phyloP scores from a whole-genome alignment of 139 green algal species.

The Chlamydomonas schloesseri region DNA sequence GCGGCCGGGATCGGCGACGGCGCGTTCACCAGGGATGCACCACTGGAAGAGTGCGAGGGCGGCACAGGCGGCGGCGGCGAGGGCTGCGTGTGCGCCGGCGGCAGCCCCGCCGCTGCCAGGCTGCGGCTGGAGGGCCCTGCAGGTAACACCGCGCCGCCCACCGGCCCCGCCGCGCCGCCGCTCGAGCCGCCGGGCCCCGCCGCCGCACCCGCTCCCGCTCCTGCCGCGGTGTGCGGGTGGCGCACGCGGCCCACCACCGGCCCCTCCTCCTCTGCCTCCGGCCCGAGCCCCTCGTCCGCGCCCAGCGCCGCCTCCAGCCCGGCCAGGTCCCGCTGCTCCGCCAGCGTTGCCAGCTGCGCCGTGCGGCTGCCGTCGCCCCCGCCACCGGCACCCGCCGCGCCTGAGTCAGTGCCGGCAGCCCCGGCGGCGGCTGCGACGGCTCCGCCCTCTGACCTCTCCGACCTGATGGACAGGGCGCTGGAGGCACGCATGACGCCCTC shows the following conservation, averaged over 20 bases:
- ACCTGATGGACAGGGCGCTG: no score
- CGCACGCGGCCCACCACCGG: conserved; percentile 19
- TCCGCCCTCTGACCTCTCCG: not conserved
- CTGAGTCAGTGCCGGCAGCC: not conserved
- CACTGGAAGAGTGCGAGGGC: no score
- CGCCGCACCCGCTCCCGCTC: not conserved
- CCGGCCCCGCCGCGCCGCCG: not conserved
- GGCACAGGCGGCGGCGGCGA: no score
- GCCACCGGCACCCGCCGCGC: not conserved
- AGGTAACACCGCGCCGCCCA: no score
- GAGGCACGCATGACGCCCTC: no score
- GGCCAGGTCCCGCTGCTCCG: conserved; percentile 79
- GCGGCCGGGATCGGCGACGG: no score
- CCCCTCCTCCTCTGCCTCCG: not conserved
- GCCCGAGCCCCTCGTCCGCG: conserved; percentile 6
- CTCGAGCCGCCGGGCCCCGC: not conserved
- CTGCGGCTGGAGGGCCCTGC: no score
- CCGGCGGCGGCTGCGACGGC: not conserved
- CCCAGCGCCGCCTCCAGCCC: conserved; percentile 63
- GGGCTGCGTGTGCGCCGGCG: no score
- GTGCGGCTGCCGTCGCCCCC: conserved; percentile 34
- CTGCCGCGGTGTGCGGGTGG: not conserved
- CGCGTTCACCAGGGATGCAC: not conserved
- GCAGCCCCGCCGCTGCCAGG: no score
- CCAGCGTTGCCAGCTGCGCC: conserved; percentile 81